Base-by-base conservation (phyloP, 257 asterid species). In the Paulownia fortunei region DNA sequence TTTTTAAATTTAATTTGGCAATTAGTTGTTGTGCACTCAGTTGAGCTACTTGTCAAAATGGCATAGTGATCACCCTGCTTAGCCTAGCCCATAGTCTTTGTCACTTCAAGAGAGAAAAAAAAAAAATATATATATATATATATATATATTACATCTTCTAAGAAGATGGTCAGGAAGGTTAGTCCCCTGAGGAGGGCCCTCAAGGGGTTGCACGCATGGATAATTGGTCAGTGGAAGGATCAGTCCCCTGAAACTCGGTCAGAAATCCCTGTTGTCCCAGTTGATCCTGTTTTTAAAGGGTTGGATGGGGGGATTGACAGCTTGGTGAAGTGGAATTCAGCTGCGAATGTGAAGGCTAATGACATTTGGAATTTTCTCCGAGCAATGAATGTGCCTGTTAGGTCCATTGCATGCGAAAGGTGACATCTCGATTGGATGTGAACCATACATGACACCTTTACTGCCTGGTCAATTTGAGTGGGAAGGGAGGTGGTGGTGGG, bases 401-500 rank as follows among this genome's bases (percentile, higher is more conserved):
- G 92, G 82, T 60, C n/a, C 94, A 0, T 79, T 94, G 84, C 98
- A 94, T 11, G 80, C 88, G 0, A 86, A 89, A 81, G 97, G 98
- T 0, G 92, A 90, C 69, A 69, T 94, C 47, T 92, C 97, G 7
- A 89, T 94, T 27, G 98, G 97, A 21, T 94, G 98, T 26, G 97
- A 94, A 46, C 98, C 98, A 0, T 94, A 97, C 92, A 94, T 97
- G 3, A 80, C 96, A 73, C 81, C 98, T 0, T 92, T 94, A 6
- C 84, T 94, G 7, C 98, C 98, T 0, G 94, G 98, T 26, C 97
- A 94, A 59, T 97, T 92, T 18, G 98, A 94, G 91, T 81, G 98
- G 2, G 98, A 93, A 79, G 97, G 98, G 34, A 80, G 98, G 82
- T 93, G 98, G 97, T 93, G 98, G 97, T 93, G 98, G 97, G 97